Evolutionary conservation across 1,284 basidiomycete genomes (phyloP), one percentile per base, ranked within the genome.

Genomic region (Ganoderma sinense): DNA sequence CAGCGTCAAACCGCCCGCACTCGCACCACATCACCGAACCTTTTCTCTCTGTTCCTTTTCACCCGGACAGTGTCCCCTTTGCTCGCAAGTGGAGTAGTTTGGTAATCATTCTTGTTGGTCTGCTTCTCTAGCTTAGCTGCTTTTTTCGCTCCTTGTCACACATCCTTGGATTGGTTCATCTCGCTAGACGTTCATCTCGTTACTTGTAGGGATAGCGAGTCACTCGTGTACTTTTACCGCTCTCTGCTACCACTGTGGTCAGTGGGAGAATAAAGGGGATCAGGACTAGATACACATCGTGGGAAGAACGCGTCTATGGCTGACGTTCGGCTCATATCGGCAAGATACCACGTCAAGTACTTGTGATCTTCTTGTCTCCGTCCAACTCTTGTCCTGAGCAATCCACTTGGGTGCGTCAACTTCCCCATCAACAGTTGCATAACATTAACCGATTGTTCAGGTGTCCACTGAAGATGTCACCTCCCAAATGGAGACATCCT

Each of bases 191-290:
- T 66, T 58, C 39, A 20, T 45, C 18, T 29, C 55, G 41, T 64
- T 66, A 55, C 45, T 39, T 45, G 58, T 62, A 55, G 45, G 45
- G 66, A 71, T 53, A 64, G 62, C 69, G 71, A 70, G 71, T 73
- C 70, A 58, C 70, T 71, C 72, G 68, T 73, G 70, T 71, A 70
- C 72, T 69, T 68, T 56, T 73, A 71, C 53, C 71, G 65, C 68
- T 71, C 69, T 55, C 69, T 71, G 60, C 67, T 26, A 33, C 67
- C 62, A 55, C 43, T 60, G 69, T 67, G 72, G 72, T 73, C 72
- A 70, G 72, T 68, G 70, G 72, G 69, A 69, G 72, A 73, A 73
- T 73, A 65, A 73, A 73, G 72, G 72, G 70, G 72, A 71, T 73
- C 61, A 71, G 72, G 70, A 69, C 68, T 61, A 65, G 13, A 5